Evolutionary conservation across 2,329 filamentous ascomycete species (phyloP).

Genomic region (Elsinoe fawcettii): DNA sequence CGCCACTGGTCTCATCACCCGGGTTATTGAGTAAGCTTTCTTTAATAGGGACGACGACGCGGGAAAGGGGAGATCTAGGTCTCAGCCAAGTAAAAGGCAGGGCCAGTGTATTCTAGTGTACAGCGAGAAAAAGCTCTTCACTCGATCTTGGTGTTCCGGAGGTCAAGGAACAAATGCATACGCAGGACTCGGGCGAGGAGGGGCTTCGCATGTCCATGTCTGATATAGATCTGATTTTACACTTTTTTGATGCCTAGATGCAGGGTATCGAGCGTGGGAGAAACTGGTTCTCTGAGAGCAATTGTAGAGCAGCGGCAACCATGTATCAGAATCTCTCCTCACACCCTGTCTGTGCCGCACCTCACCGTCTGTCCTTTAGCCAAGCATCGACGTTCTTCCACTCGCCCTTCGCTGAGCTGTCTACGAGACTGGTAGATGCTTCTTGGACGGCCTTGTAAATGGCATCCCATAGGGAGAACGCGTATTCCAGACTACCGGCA

Average conservation of each 20-base stretch:
- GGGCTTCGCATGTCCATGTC: neutral
- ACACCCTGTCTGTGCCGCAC: neutral
- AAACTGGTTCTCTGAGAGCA: neutral
- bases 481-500: slow-evolving; percentile 49
- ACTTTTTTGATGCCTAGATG: neutral
- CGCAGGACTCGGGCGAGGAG: neutral
- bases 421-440: slow-evolving; percentile 41
- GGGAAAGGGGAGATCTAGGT: neutral
- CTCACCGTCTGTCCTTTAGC: slow-evolving; percentile 16
- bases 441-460: slow-evolving; percentile 53
- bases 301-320: neutral
- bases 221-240: slow-evolving; percentile 1
- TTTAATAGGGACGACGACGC: neutral
- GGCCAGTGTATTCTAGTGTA: slow-evolving; percentile 13
- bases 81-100: neutral
- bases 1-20: slow-evolving; percentile 34
- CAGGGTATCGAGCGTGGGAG: slow-evolving; percentile 6
- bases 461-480: slow-evolving; percentile 59
- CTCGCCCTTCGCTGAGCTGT: slow-evolving; percentile 39
- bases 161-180: neutral
- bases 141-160: neutral
- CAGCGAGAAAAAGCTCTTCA: slow-evolving; percentile 10
- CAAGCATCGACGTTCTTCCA: slow-evolving; percentile 41
- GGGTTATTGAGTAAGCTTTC: slow-evolving; percentile 30
- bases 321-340: slow-evolving; percentile 11